Conservation (phyloP, 306 rosid genomes). For the Acacia melanoxylon region DNA sequence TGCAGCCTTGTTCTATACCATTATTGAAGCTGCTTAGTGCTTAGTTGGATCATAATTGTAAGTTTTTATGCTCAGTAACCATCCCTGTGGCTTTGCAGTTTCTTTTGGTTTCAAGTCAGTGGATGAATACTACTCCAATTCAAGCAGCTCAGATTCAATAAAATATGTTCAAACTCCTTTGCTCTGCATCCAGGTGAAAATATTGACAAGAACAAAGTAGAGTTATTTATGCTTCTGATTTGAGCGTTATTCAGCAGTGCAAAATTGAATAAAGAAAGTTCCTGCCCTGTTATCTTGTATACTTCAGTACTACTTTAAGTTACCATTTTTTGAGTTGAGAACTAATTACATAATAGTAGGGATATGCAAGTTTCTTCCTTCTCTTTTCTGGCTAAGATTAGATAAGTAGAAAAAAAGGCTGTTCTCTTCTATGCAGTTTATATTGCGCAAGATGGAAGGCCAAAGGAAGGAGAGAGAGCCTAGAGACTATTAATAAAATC, state of each 20-base stretch:
- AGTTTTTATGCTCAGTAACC: constrained; percentile 23
- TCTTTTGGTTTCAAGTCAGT: constrained; percentile 97
- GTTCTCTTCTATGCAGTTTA: not conserved
- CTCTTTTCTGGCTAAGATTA: not conserved
- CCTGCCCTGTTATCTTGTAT: not conserved
- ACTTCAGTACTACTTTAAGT: not conserved
- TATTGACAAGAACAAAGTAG: not conserved
- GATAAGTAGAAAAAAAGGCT: not conserved
- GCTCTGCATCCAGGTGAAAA: constrained; percentile 92
- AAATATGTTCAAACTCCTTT: constrained; percentile 75
- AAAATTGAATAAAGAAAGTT: not conserved
- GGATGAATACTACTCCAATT: constrained; percentile 80
- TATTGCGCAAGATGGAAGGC: not conserved
- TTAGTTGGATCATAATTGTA: constrained; percentile 25
- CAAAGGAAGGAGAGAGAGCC: not conserved
- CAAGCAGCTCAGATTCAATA: constrained; percentile 83
- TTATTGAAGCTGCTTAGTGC: constrained; percentile 7
- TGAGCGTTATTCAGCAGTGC: constrained; percentile 8
- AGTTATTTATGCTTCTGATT: constrained; percentile 2
- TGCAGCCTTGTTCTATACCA: constrained; percentile 18
- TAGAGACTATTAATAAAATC: not conserved
- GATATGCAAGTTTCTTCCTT: not conserved
- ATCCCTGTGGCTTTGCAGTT: constrained; percentile 53
- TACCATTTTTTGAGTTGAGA: not conserved
- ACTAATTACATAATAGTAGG: not conserved